Base-by-base conservation (phyloP, 495 filamentous ascomycete genomes). In the Aspergillus indologenus region DNA sequence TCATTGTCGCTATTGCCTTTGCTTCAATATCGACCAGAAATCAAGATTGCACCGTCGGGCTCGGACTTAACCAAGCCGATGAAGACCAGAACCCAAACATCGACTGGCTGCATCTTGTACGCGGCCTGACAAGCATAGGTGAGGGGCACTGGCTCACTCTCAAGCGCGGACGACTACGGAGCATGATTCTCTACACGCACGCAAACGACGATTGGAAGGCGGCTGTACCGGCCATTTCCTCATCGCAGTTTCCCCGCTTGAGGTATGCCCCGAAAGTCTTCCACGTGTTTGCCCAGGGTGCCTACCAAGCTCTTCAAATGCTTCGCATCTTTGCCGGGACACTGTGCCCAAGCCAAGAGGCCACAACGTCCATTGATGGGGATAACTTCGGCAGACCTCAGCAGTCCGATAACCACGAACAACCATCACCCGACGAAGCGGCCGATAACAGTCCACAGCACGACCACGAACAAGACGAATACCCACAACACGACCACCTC, bases 41-140 rank as follows among this genome's bases (percentile, higher is more conserved):
- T 7, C 34, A 40, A 7, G 5, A 40, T 40, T 40, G 34, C 34
- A 8, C 34, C 5, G 34, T 11, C 3, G 26, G 26, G 9, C 34
- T 40, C 7, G 5, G 34, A 14, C 6, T 40, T 15, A 11, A 29
- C 2, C 34, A 40, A 40, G 34, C 5, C 5, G 6, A 40, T 14
- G 21, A 26, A 24, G 20, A 49, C 14, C 19, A 26, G 11, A 3
- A 21, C 46, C 46, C 46, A 24, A 24, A 49, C 24, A 49, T 67
- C 29, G 58, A 70, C 18, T 72, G 67, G 68, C 57, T 72, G 4
- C 62, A 61, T 45, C 62, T 70, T 0, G 43, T 63, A 12, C 70
- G 64, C 9, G 68, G 67, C 5, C 24, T 65, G 1, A 61, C 59
- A 5, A 53, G 45, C 0, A 56, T 72, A 4, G 21, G 53, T n/a